Evolutionary conservation across 441 rosid genomes (phyloP), one percentile per base, ranked within the genome.

Genomic region (Eruca vesicaria): DNA sequence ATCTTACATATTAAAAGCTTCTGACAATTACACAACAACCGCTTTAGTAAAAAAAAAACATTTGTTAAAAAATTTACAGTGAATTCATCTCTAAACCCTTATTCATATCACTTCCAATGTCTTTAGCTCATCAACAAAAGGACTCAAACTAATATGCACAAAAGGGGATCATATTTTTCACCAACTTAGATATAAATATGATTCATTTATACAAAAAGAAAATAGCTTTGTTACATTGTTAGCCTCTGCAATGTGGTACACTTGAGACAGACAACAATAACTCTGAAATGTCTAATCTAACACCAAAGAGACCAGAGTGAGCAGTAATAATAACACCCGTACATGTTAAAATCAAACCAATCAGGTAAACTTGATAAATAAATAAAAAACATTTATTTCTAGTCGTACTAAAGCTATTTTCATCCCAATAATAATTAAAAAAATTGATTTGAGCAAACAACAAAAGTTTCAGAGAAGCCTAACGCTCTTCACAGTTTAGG

Each of bases 1-100:
- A 35, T 65, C 73, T 66, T 52, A 60, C 72, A 66, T 28, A 59
- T 50, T 66, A 77, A 77, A 72, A 59, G 68, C 76, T 50, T 29
- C 52, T 71, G 76, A 66, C 76, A 32, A 28, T 52, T 36, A 16
- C 6, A 59, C 63, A 66, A 29, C 73, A 65, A 59, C 73, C 29
- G 28, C 66, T 66, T 66, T 35, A 65, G 43, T 19, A 38, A 14
- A 71, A 70, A 36, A 18, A 71, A 65, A 71, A 15, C 32, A 59
- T 69, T 48, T 38, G 50, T 56, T 56, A 1, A 20, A 11, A 38
- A 19, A 66, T 3, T 57, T 11, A 58, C 45, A 70, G 43, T 55
- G n/a, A 59, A 68, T 41, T 9, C n/a, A 31, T 29, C 70, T 29
- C 59, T 2, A 66, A 32, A 29, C 71, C 45, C 43, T 3, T 28